Base-by-base conservation (phyloP, 2,329 filamentous ascomycete species). In the Colletotrichum eremochloae region DNA sequence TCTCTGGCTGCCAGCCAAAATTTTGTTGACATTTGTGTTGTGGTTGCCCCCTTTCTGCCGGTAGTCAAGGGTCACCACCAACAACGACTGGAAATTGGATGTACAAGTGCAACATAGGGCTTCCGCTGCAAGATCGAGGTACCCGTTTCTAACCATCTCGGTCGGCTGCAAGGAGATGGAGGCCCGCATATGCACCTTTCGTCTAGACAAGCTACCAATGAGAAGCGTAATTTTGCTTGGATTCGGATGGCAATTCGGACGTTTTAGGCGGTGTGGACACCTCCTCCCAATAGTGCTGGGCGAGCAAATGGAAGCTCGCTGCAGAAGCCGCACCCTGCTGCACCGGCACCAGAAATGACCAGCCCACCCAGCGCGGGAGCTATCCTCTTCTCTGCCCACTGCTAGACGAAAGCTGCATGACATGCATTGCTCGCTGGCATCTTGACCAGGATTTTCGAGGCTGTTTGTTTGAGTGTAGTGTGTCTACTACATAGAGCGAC, bases 21-120 rank as follows among this genome's bases (percentile, higher is more conserved):
- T 61, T 72, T 72, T 72, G 70, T 72, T 72, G 70, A 72, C 70
- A 70, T 70, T 69, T 65, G 58, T 65, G 60, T 72, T 65, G 58
- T 65, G 53, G 38, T 72, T 72, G 65, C 69, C 70, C 61, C 69
- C 66, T 72, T 72, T 72, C 70, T 69, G 66, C 66, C 66, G 70
- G 70, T 72, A 72, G 70, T 72, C 58, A 69, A 52, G 70, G 69
- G 70, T 61, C 60, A 70, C 67, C 46, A 56, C 52, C 52, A 56
- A 20, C 52, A 36, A 36, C 31, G 5, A 33, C 52, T 65, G 61
- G 70, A 65, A 62, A 72, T 62, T 72, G 33, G 55, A 52, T 20
- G 48, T 69, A 72, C 67, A 44, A 56, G 14, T 1, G 9, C 38
- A 14, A n/a, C 29, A 18, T 42, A 38, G 2, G 15, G 46, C 2